A percentile compares a stretch with the other conserved stretches of the same genome.
Evolutionary conservation across 2,329 filamentous ascomycete genomes (phyloP).

Genomic region (Diaporthe amygdali): DNA sequence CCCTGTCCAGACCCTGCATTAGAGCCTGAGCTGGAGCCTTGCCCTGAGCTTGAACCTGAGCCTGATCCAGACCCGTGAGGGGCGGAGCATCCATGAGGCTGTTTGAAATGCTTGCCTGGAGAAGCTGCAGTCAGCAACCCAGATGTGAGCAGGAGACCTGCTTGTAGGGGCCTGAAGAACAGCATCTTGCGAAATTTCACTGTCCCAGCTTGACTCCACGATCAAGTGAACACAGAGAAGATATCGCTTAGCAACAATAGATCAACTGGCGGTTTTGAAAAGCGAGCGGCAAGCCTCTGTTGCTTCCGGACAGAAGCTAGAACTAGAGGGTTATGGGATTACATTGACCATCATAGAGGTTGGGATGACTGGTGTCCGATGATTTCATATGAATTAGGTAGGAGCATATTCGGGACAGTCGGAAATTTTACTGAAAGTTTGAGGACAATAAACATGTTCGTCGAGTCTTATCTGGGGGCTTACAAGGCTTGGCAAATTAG

Average conservation of each 20-base stretch:
- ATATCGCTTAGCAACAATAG: background rate
- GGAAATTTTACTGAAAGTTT: conserved; percentile 4
- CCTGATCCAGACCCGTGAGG: background rate
- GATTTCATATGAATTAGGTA: background rate
- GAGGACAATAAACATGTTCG: background rate
- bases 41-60: no score
- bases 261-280: background rate
- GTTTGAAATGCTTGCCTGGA: background rate
- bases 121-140: background rate
- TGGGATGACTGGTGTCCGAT: background rate
- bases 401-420: background rate
- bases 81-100: background rate
- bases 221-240: background rate
- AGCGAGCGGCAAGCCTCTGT: background rate
- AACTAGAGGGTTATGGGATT: background rate
- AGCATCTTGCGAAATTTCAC: background rate
- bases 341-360: no score
- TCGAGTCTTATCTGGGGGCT: background rate
- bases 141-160: background rate
- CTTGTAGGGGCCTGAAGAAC: background rate
- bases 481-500: background rate
- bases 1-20: no score
- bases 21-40: no score
- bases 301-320: background rate
- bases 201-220: background rate